A percentile compares a stretch with the other conserved stretches of the same genome.
Conservation (phyloP, 352 stramenopile species). For the Phytophthora fragariae region DNA sequence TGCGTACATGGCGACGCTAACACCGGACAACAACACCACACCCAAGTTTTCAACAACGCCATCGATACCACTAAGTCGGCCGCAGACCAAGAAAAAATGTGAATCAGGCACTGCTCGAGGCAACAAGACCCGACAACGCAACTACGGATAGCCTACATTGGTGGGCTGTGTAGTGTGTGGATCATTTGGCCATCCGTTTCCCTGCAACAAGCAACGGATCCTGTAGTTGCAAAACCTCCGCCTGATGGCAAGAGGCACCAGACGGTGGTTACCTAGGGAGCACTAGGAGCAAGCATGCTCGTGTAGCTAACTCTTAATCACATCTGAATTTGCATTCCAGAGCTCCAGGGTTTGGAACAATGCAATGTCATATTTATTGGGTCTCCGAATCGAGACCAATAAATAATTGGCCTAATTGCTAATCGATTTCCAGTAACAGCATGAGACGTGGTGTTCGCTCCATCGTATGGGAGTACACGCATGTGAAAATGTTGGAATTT, state of each 20-base stretch:
- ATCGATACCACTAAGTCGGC: background rate
- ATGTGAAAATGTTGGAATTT: no score
- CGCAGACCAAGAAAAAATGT: background rate
- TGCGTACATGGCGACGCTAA: background rate
- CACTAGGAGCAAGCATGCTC: background rate
- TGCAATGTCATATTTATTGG: no score
- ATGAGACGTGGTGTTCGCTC: no score
- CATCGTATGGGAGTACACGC: no score
- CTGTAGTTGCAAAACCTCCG: background rate
- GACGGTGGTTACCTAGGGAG: background rate
- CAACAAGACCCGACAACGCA: background rate
- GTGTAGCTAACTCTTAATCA: background rate
- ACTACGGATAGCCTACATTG: background rate
- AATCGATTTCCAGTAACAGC: no score
- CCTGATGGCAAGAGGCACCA: background rate
- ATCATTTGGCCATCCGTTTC: no score
- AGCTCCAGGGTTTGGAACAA: no score
- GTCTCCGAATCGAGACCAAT: no score
- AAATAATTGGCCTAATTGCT: no score
- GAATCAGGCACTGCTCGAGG: background rate
- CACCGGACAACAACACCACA: background rate
- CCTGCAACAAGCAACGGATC: no score
- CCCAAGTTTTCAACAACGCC: background rate
- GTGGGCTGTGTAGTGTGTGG: conserved; percentile 3
- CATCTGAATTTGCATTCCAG: background rate